Evolutionary conservation across 257 asterid genomes (phyloP).

Genomic region (Prunella vulgaris): DNA sequence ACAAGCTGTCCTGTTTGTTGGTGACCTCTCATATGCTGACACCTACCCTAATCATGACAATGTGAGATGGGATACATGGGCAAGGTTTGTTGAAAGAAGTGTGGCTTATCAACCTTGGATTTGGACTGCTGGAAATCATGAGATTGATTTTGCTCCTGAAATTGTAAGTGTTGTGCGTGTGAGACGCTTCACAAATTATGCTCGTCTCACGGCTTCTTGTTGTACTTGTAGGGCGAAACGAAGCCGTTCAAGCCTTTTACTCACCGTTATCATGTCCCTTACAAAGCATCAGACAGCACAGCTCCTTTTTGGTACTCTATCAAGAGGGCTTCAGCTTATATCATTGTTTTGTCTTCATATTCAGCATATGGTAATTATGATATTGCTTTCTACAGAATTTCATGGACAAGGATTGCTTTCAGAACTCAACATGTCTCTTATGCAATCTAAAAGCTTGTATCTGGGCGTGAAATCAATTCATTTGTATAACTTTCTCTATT

Average conservation of each 20-base stretch:
- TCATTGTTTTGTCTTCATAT: conserved; percentile 86
- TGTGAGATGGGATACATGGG: conserved; percentile 93
- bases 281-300: conserved; percentile 58
- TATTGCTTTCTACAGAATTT: too few relatives aligned
- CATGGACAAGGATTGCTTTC: too few relatives aligned
- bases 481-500: too few relatives aligned
- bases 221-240: conserved; percentile 75
- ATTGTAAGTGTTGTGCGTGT: conserved; percentile 65
- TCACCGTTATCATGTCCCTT: conserved; percentile 64
- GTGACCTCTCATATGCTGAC: conserved; percentile 90
- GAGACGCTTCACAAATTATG: too few relatives aligned
- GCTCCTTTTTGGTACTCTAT: conserved; percentile 83
- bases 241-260: conserved; percentile 75
- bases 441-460: too few relatives aligned
- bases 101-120: conserved; percentile 94
- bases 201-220: too few relatives aligned
- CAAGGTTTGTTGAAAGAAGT: conserved; percentile 73
- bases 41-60: conserved; percentile 64
- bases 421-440: too few relatives aligned
- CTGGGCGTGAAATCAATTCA: too few relatives aligned
- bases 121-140: conserved; percentile 90
- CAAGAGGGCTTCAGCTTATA: conserved; percentile 87
- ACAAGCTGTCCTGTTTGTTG: conserved; percentile 63
- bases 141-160: conserved; percentile 73
- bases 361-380: conserved; percentile 88